Evolutionary conservation across 208 protist species (phyloP).

Genomic region (Leishmania gerbilli): DNA sequence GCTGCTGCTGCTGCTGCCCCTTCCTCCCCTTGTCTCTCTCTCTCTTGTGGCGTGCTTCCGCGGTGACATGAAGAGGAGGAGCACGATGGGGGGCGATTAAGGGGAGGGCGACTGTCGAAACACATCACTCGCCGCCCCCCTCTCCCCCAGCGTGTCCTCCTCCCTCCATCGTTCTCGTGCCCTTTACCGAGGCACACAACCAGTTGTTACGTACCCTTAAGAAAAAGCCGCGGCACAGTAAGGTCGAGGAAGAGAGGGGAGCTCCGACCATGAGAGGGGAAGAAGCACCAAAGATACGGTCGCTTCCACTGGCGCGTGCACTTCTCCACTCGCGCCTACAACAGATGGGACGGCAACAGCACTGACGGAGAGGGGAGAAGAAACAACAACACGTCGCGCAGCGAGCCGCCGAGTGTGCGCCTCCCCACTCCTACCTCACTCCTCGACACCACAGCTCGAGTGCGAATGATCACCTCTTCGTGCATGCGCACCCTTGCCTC

Average conservation of each 20-base stretch:
- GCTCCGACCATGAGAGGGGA: too few relatives aligned
- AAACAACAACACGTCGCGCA: neutral
- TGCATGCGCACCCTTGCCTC: neutral
- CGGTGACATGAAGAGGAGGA: neutral
- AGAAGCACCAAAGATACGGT: neutral
- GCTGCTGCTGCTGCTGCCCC: too few relatives aligned
- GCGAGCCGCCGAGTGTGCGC: neutral
- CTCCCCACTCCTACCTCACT: neutral
- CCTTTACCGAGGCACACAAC: neutral
- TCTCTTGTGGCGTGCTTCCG: neutral
- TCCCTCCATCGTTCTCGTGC: neutral
- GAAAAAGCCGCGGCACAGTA: neutral
- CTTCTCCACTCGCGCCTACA: neutral
- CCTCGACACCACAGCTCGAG: neutral
- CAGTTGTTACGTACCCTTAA: neutral
- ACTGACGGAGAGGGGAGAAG: neutral
- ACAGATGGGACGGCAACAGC: neutral
- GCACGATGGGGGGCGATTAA: neutral
- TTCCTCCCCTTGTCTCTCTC: neutral
- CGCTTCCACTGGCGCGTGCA: neutral
- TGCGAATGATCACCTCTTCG: neutral
- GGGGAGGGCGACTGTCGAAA: neutral
- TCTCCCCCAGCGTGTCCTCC: neutral
- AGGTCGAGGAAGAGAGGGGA: neutral
- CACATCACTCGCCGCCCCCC: neutral